Base-by-base conservation (phyloP, 2,329 filamentous ascomycete genomes). In the Rutstroemia sydowiana region DNA sequence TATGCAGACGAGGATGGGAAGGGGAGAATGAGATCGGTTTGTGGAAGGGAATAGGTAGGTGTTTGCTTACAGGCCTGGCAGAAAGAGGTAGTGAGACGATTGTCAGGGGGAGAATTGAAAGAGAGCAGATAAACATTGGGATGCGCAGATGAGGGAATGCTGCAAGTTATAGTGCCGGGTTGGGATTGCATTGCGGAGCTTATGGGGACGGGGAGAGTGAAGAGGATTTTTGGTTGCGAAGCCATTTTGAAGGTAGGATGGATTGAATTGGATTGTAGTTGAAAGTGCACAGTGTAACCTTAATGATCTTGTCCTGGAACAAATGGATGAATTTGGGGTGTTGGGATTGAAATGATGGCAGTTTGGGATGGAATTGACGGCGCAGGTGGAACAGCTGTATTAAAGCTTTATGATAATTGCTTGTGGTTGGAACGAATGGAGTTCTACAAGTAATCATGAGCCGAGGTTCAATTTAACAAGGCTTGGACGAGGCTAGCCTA, bases 21-120 rank as follows among this genome's bases (percentile, higher is more conserved):
- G n/a, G n/a, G n/a, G n/a, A n/a, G n/a, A n/a, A n/a, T n/a, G n/a
- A n/a, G n/a, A n/a, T n/a, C n/a, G n/a, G n/a, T n/a, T n/a, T n/a
- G n/a, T n/a, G n/a, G n/a, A n/a, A n/a, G n/a, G n/a, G n/a, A n/a
- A n/a, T n/a, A n/a, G n/a, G n/a, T n/a, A n/a, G n/a, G n/a, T n/a
- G n/a, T n/a, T n/a, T n/a, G n/a, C n/a, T n/a, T n/a, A n/a, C n/a
- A 69, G 11, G 87, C 76, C 53, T 77, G 72, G 70, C 84, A 85
- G 63, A 90, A 85, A 36, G 75, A 70, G 1, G 82, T 81, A 1
- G 82, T 84, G 42, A 92, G 76, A 34, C 88, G 80, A 70, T 92
- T 93, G 70, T 93, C 88, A 1, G 83, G 81, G 1, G 84, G 81
- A 9, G 82, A 84, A 52, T 72, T 72, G 67, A 88, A 86, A 23